phyloP scores from a whole-genome alignment of 176 grass and related monocot genomes.

The Chrysopogon serrulatus region DNA sequence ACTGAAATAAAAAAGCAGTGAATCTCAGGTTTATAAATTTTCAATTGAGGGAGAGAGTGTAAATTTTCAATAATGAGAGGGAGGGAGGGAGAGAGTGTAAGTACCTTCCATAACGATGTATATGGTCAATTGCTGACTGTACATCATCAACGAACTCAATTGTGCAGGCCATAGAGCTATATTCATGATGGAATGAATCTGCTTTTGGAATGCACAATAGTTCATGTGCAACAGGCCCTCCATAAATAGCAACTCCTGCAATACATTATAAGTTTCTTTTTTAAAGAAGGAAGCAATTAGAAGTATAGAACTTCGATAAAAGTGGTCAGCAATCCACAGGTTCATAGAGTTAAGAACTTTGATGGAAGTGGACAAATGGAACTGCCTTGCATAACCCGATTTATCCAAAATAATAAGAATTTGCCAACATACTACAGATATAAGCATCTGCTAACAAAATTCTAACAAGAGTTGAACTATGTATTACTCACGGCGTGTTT shows the following conservation, averaged over 20 bases:
- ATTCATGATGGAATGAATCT: constrained; percentile 73
- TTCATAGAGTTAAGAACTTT: not conserved
- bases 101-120: constrained; percentile 92
- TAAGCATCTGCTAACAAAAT: not conserved
- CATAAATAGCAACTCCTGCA: constrained; percentile 78
- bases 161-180: constrained; percentile 79
- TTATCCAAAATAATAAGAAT: not conserved
- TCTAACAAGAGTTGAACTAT: not conserved
- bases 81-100: not conserved
- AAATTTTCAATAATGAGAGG: not conserved
- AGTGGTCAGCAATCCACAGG: not conserved
- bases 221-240: constrained; percentile 56
- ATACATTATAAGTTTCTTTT: not conserved
- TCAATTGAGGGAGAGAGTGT: not conserved
- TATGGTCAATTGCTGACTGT: constrained; percentile 81
- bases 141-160: constrained; percentile 91
- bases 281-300: not conserved
- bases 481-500: not conserved
- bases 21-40: not conserved
- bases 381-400: not conserved
- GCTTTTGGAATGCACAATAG: constrained; percentile 52
- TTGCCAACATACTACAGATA: not conserved
- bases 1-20: constrained; percentile 39
- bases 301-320: not conserved
- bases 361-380: not conserved